These are phyloP conservation scores for Akanthomyces muscarius DNA, from an alignment of 2,329 filamentous ascomycete genomes.

Conservation along the genomic window DNA sequence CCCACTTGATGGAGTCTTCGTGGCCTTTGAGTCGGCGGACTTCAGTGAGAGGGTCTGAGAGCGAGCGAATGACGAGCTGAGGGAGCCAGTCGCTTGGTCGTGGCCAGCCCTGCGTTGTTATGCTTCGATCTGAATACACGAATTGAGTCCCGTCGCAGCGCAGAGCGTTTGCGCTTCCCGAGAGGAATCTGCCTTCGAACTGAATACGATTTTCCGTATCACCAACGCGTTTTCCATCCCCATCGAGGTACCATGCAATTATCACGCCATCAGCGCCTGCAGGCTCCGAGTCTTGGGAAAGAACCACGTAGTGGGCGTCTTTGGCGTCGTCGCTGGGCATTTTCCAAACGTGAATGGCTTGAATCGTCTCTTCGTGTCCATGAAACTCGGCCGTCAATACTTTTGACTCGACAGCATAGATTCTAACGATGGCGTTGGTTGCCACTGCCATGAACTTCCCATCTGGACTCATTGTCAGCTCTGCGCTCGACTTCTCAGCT, in stretches of 20 bases:
- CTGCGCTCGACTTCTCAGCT: constrained; percentile 10
- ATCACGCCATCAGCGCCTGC: constrained; percentile 5
- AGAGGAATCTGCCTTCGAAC: constrained; percentile 10
- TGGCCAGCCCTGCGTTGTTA: constrained; percentile 8
- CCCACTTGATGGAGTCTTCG: constrained; percentile 10
- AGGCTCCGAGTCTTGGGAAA: constrained; percentile 11
- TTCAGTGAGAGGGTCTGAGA: neutral
- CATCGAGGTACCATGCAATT: constrained; percentile 8
- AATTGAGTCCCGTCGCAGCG: constrained; percentile 5
- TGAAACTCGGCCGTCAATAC: constrained; percentile 2
- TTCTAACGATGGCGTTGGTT: constrained; percentile 6
- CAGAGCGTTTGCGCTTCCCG: constrained; percentile 3
- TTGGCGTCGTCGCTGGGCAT: neutral
- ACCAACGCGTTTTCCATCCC: neutral
- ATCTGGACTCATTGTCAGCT: constrained; percentile 1
- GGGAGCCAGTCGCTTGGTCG: constrained; percentile 11
- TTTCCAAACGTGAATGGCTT: constrained; percentile 3
- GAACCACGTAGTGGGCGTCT: constrained; percentile 3
- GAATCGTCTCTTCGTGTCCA: constrained; percentile 5
- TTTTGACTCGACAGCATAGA: constrained; percentile 10
- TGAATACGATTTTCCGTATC: neutral
- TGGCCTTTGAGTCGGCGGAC: constrained; percentile 13
- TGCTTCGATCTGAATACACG: constrained; percentile 11
- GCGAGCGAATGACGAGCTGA: constrained; percentile 13
- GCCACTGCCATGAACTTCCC: constrained; percentile 5